A percentile compares a stretch with the other conserved stretches of the same genome.
Conservation (phyloP, 192 early-diverging fungal genomes). For the Helicostylum pulchrum region DNA sequence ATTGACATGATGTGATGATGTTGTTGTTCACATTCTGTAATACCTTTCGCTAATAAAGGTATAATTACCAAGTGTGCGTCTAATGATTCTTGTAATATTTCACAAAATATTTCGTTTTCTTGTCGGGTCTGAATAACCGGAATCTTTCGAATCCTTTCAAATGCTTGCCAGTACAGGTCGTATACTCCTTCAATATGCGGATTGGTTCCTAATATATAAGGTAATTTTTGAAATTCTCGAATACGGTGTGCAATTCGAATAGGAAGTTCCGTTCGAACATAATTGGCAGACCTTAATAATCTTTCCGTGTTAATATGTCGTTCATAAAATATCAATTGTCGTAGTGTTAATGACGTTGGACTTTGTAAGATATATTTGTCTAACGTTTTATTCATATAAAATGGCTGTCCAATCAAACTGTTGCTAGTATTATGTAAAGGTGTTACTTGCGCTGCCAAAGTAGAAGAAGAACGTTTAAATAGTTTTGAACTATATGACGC, state of each 20-base stretch:
- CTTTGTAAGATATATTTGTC: slow-evolving; percentile 82
- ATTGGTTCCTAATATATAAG: slow-evolving; percentile 93
- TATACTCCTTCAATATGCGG: slow-evolving; percentile 82
- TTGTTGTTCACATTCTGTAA: slow-evolving; percentile 68
- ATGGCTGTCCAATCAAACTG: slow-evolving; percentile 24
- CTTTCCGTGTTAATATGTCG: slow-evolving; percentile 82
- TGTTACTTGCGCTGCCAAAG: too few relatives aligned
- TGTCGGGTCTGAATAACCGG: slow-evolving; percentile 73
- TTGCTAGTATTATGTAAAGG: too few relatives aligned
- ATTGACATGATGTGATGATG: not conserved
- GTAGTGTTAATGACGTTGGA: slow-evolving; percentile 80
- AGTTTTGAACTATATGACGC: too few relatives aligned
- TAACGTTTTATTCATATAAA: slow-evolving; percentile 88
- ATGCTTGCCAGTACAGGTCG: slow-evolving; percentile 88
- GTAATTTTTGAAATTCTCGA: slow-evolving; percentile 88
- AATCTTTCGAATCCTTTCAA: slow-evolving; percentile 75
- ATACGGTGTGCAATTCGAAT: slow-evolving; percentile 93
- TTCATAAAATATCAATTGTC: slow-evolving; percentile 91
- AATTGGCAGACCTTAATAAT: slow-evolving; percentile 85
- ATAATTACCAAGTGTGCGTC: slow-evolving; percentile 84
- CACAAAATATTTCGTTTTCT: slow-evolving; percentile 82
- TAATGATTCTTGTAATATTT: slow-evolving; percentile 65
- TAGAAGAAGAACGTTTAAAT: too few relatives aligned
- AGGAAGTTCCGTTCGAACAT: slow-evolving; percentile 85
- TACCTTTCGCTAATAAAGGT: slow-evolving; percentile 86